These are phyloP conservation scores for Fraxinus platypoda DNA, from an alignment of 305 asterid genomes.

Conservation along the genomic window DNA sequence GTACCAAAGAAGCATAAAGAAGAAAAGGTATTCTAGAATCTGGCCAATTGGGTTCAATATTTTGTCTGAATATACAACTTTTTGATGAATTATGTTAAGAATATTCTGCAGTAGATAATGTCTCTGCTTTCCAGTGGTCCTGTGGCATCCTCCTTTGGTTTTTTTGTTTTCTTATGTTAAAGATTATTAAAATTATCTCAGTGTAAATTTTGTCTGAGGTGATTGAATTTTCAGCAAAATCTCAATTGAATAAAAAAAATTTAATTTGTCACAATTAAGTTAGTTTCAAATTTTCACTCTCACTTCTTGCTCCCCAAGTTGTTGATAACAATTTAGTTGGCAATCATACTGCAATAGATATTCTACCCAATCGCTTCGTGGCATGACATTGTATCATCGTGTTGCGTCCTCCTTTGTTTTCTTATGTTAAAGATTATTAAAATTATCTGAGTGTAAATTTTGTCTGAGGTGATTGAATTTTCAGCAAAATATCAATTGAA, in stretches of 20 bases:
- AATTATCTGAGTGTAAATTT: too few species aligned
- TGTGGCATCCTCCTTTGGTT: neutral
- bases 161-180: neutral
- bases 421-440: too few species aligned
- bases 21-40: neutral
- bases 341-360: neutral
- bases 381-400: neutral
- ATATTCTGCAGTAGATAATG: neutral
- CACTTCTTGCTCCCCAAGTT: neutral
- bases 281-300: neutral
- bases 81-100: neutral
- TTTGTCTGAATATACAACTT: neutral
- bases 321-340: neutral
- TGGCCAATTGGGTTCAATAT: neutral
- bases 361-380: neutral
- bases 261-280: neutral
- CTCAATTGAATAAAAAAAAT: neutral
- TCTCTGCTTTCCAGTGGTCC: neutral
- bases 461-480: too few species aligned
- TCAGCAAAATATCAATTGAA: too few species aligned
- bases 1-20: neutral
- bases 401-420: too few species aligned
- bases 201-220: neutral
- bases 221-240: neutral
- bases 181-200: neutral